These are phyloP conservation scores for Aspergillus eucalypticola DNA, from an alignment of 2,329 filamentous ascomycete genomes.

Conservation along the genomic window DNA sequence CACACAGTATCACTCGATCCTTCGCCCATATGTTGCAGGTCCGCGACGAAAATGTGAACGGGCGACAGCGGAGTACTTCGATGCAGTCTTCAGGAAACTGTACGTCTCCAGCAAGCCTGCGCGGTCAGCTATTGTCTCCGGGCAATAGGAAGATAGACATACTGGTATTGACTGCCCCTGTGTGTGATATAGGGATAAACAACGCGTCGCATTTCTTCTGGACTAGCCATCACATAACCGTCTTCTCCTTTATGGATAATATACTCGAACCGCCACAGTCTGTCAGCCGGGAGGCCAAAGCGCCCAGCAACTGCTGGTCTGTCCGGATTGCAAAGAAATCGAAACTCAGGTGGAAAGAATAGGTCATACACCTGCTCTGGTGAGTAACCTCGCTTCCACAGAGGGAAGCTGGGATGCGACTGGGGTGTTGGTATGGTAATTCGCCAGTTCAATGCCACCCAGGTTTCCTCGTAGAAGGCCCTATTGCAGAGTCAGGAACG, in stretches of 20 bases:
- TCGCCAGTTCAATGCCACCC: conserved; percentile 53
- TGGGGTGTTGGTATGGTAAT: conserved; percentile 47
- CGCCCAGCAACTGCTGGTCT: conserved; percentile 48
- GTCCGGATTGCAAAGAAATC: conserved; percentile 47
- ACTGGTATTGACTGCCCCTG: conserved; percentile 16
- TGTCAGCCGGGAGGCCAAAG: conserved; percentile 44
- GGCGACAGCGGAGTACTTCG: conserved; percentile 47
- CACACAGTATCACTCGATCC: conserved; percentile 46
- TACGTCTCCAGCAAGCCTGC: conserved; percentile 30
- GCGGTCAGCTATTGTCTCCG: neutral
- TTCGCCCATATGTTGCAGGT: conserved; percentile 52
- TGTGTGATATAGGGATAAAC: conserved; percentile 34
- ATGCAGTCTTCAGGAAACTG: conserved; percentile 51
- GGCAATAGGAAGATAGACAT: neutral
- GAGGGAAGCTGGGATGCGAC: conserved; percentile 51
- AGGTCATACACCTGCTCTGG: conserved; percentile 51
- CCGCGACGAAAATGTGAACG: conserved; percentile 47
- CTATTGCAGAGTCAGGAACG: conserved; percentile 16
- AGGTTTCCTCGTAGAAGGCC: conserved; percentile 33
- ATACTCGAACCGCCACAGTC: conserved; percentile 43
- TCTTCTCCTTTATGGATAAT: conserved; percentile 36
- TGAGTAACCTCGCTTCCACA: conserved; percentile 50
- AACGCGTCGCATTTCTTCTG: conserved; percentile 25
- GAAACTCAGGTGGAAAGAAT: conserved; percentile 50
- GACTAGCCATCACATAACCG: conserved; percentile 33